These are phyloP conservation scores for Lophium mytilinum DNA, from an alignment of 495 filamentous ascomycete genomes.

Conservation along the genomic window DNA sequence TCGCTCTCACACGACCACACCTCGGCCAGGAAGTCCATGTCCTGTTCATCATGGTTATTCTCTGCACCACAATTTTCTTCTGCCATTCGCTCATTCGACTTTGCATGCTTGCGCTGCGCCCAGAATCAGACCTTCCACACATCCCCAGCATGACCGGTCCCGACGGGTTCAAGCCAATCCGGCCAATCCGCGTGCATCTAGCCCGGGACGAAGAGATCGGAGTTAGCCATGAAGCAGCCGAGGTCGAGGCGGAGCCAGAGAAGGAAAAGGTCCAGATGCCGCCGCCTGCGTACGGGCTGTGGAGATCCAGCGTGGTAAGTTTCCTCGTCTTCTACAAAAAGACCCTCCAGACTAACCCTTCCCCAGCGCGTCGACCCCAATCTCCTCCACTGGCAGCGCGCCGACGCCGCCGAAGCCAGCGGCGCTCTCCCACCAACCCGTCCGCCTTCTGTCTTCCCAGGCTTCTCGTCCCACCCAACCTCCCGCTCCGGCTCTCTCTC, in stretches of 20 bases:
- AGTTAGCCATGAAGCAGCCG: constrained; percentile 5
- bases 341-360: not conserved
- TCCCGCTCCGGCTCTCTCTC: constrained; percentile 2
- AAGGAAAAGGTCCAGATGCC: constrained; percentile 44
- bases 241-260: constrained; percentile 21
- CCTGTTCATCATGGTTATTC: constrained; percentile 65
- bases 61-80: constrained; percentile 68
- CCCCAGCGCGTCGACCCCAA: constrained; percentile 65
- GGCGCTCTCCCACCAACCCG: not conserved
- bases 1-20: constrained; percentile 51
- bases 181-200: constrained; percentile 33
- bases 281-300: constrained; percentile 82
- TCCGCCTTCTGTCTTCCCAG: constrained; percentile 3
- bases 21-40: constrained; percentile 59
- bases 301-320: constrained; percentile 75
- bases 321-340: not conserved
- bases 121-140: constrained; percentile 6
- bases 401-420: constrained; percentile 29
- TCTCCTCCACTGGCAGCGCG: constrained; percentile 69
- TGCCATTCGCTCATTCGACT: constrained; percentile 67
- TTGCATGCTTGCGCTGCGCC: constrained; percentile 47
- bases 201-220: constrained; percentile 30
- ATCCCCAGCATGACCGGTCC: constrained; percentile 26
- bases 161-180: constrained; percentile 30
- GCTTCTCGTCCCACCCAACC: constrained; percentile 6